Percentiles rank a stretch among this genome's conserved stretches.
Conservation (phyloP, 2,329 filamentous ascomycete genomes). For the Iodosphaeria phyllophila region DNA sequence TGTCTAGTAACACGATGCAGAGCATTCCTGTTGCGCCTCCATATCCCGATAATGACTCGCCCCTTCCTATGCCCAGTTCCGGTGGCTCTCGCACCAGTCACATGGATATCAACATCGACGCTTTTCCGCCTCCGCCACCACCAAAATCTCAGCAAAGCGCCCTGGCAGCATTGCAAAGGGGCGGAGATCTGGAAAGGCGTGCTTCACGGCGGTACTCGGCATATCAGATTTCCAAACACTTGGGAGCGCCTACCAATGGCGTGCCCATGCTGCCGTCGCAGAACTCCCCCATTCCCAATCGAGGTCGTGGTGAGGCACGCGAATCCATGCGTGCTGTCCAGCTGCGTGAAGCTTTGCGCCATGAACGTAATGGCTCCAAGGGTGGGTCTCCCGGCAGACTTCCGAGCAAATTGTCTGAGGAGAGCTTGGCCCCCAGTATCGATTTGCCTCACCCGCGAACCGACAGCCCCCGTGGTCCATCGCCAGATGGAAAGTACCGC, state of each 20-base stretch:
- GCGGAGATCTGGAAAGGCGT: constrained; percentile 78
- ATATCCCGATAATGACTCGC: constrained; percentile 43
- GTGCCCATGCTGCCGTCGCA: constrained; percentile 77
- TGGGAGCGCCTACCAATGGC: constrained; percentile 63
- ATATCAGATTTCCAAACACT: constrained; percentile 90
- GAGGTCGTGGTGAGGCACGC: constrained; percentile 57
- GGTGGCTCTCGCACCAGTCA: too few relatives aligned
- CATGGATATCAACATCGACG: constrained; percentile 41
- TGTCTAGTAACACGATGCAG: constrained; percentile 62
- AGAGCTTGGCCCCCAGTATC: constrained; percentile 21
- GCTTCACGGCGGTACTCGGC: constrained; percentile 88
- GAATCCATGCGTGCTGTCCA: constrained; percentile 63
- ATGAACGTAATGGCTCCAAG: constrained; percentile 27
- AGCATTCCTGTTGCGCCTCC: constrained; percentile 57
- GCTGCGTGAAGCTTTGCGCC: constrained; percentile 28
- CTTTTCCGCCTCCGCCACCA: constrained; percentile 60
- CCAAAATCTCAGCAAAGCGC: constrained; percentile 77
- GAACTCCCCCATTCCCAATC: constrained; percentile 67
- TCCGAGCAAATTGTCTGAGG: constrained; percentile 44
- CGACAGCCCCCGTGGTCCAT: constrained; percentile 31
- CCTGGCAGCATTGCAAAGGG: constrained; percentile 73
- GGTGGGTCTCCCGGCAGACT: constrained; percentile 46
- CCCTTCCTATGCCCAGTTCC: constrained; percentile 23
- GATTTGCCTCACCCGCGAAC: constrained; percentile 11
- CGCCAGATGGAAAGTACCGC: constrained; percentile 45